Evolutionary conservation across 768 basidiomycete species (phyloP), one percentile per base, ranked within the genome.

Genomic region (Leccinum uliginosum): DNA sequence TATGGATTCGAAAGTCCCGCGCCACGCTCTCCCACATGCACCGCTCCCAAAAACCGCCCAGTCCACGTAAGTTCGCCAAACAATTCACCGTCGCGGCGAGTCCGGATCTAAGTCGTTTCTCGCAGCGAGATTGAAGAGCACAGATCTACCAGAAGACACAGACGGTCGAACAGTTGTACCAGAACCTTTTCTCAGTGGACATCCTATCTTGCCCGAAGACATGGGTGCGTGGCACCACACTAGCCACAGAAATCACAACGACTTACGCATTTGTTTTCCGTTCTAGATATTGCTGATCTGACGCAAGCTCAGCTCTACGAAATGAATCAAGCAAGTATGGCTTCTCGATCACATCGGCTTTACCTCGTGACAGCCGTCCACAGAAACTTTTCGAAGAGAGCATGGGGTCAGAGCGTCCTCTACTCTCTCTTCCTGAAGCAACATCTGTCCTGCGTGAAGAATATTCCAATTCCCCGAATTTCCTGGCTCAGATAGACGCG

Each of bases 401-500:
- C 30, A 66, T 72, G 50, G 68, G 43, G 21, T 67, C 71, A 2
- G 58, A 71, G 15, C 76, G 79, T 14, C 84, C 83, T 7, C 74
- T 89, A 48, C 78, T 91, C 57, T 79, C 81, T 30, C 65, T 71
- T 17, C 73, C 87, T 50, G 74, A 75, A 11, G 75, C 83, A 3
- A 81, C 88, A 59, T 69, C 77, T 1, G 70, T 71, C 3, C 74
- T 92, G 46, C 82, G 86, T 27, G 75, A 70, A 6, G 89, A 91
- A 71, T 92, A 92, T 62, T 74, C 76, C 32, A 84, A 83, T 3
- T 77, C 83, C 0, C 73, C 74, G 9, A 65, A 74, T 6, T 91
- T 94, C 65, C 66, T 88, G 6, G 75, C 79, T 55, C 91, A 96
- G 73, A 87, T 98, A 58, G 83, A 89, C 61, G 83, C 82, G 73